Conservation (phyloP, 257 asterid genomes). For the Lithospermum erythrorhizon region DNA sequence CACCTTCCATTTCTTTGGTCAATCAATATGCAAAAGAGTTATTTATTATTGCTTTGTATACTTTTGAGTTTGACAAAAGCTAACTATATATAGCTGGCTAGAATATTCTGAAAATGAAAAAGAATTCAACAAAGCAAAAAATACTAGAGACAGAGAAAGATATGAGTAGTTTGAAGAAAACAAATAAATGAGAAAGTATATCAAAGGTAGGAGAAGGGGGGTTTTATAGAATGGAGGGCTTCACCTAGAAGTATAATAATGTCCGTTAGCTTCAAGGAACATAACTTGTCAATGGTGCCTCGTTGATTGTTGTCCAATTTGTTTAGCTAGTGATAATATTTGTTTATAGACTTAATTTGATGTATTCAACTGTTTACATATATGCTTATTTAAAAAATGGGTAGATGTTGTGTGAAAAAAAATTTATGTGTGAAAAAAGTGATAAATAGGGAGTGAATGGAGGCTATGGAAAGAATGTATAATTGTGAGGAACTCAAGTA, state of each 20-base stretch:
- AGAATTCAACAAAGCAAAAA: neutral
- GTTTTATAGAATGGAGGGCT: constrained; percentile 25
- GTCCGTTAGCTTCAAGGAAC: constrained; percentile 24
- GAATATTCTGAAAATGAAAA: neutral
- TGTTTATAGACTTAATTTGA: too few relatives aligned
- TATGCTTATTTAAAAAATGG: too few relatives aligned
- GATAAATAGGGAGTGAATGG: too few relatives aligned
- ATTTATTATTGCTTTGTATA: neutral
- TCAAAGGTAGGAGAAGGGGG: constrained; percentile 15
- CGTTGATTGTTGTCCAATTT: constrained; percentile 7
- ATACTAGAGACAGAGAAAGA: neutral
- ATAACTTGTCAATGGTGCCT: constrained; percentile 50
- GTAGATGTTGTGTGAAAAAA: too few relatives aligned
- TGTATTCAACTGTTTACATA: too few relatives aligned
- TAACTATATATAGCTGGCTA: neutral
- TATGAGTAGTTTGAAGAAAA: constrained; percentile 7
- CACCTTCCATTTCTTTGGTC: constrained; percentile 21
- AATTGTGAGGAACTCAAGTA: too few relatives aligned
- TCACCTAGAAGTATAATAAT: constrained; percentile 4
- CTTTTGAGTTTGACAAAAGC: neutral
- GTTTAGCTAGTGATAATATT: neutral
- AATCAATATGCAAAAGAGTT: neutral
- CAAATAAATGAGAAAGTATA: constrained; percentile 42
- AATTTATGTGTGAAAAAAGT: too few relatives aligned
- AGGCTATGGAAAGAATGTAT: too few relatives aligned